Conservation (phyloP, 352 stramenopile genomes). For the Globisporangium paroecandrum region DNA sequence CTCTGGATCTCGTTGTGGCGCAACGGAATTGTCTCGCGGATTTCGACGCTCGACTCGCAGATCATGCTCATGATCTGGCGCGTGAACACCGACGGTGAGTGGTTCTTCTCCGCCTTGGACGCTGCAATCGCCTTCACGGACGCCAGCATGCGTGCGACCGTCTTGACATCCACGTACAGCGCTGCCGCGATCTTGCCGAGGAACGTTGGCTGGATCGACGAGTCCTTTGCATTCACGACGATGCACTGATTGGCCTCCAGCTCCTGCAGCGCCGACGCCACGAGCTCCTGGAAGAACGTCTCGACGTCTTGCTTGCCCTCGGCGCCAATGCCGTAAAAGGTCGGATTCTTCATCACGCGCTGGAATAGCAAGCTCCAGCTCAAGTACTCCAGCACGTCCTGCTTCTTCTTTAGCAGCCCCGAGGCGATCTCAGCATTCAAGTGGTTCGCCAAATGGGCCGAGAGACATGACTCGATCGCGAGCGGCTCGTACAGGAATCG, state of each 20-base stretch:
- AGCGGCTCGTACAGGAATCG: slow-evolving; percentile 98
- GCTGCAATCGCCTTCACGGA: slow-evolving; percentile 25
- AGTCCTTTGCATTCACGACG: slow-evolving; percentile 32
- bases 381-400: slow-evolving; percentile 94
- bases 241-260: slow-evolving; percentile 90
- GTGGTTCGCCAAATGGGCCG: slow-evolving; percentile 89
- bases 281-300: slow-evolving; percentile 82
- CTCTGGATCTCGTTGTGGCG: slow-evolving; percentile 97
- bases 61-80: slow-evolving; percentile 46
- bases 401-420: slow-evolving; percentile 81
- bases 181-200: slow-evolving; percentile 93
- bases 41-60: slow-evolving; percentile 86
- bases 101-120: slow-evolving; percentile 17
- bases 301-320: slow-evolving; percentile 46
- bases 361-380: slow-evolving; percentile 97
- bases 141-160: slow-evolving; percentile 69
- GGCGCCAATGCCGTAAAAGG: slow-evolving; percentile 89
- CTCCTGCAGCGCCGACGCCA: slow-evolving; percentile 67
- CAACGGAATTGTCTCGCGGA: slow-evolving; percentile 92
- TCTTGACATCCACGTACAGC: slow-evolving; percentile 95
- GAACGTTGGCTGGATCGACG: slow-evolving; percentile 69
- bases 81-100: slow-evolving; percentile 19
- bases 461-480: slow-evolving; percentile 95
- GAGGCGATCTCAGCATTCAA: slow-evolving; percentile 96
- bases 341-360: slow-evolving; percentile 94